phyloP scores from a whole-genome alignment of 164 flowering plant genomes.

The Macadamia tetraphylla region DNA sequence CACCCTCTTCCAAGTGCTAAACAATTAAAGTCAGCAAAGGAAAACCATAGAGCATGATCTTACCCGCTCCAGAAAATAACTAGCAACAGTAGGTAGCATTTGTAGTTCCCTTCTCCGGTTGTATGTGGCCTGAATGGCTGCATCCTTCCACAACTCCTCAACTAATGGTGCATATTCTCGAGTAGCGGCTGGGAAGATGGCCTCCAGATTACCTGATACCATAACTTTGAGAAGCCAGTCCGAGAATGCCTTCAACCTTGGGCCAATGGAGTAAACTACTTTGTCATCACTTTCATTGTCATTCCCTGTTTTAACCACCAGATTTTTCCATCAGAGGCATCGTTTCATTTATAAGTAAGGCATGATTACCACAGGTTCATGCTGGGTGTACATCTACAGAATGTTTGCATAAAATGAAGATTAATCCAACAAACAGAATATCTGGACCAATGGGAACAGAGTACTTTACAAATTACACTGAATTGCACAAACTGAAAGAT shows the following conservation, averaged over 20 bases:
- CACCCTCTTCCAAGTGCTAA: background rate
- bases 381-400: too few relatives aligned
- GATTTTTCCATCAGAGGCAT: conserved; percentile 6
- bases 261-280: conserved; percentile 54
- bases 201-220: conserved; percentile 83
- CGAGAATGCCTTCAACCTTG: conserved; percentile 73
- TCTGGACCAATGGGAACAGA: too few relatives aligned
- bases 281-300: conserved; percentile 19
- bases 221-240: conserved; percentile 92
- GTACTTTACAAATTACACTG: too few relatives aligned
- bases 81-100: conserved; percentile 64
- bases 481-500: too few relatives aligned
- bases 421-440: too few relatives aligned
- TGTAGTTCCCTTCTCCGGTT: conserved; percentile 68
- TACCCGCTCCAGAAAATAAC: conserved; percentile 83
- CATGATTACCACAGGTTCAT: background rate
- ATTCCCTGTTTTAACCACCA: conserved; percentile 29
- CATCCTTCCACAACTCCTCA: conserved; percentile 82
- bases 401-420: too few relatives aligned
- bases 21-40: background rate
- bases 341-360: conserved; percentile 6
- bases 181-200: conserved; percentile 87
- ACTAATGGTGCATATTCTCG: conserved; percentile 94
- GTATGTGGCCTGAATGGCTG: conserved; percentile 87
- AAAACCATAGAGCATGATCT: conserved; percentile 11